Percentiles rank a stretch among this genome's conserved stretches.
These are phyloP conservation scores for Scutellaria baicalensis DNA, from an alignment of 257 asterid species.

Conservation along the genomic window DNA sequence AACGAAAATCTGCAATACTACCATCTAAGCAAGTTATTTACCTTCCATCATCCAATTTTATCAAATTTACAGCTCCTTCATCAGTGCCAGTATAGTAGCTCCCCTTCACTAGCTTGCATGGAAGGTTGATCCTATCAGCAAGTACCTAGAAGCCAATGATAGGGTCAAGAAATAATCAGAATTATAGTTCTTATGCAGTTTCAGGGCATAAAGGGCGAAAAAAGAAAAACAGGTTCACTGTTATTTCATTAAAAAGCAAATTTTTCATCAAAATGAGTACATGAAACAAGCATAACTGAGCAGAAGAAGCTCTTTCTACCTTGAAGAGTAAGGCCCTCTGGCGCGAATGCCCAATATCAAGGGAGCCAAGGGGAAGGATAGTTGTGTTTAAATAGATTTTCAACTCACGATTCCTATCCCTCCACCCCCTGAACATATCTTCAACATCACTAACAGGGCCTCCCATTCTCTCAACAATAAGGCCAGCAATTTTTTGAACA, in stretches of 20 bases:
- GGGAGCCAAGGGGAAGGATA: conserved; percentile 82
- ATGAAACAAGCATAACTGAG: conserved; percentile 7
- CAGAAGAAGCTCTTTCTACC: conserved; percentile 46
- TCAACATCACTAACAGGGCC: conserved; percentile 92
- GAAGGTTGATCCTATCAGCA: conserved; percentile 87
- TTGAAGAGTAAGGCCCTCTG: conserved; percentile 96
- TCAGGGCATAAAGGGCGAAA: not conserved
- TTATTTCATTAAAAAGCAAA: not conserved
- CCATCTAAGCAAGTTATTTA: conserved; percentile 13
- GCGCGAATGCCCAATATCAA: conserved; percentile 95
- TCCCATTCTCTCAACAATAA: conserved; percentile 84
- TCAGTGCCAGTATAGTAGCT: conserved; percentile 98
- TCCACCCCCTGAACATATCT: conserved; percentile 81
- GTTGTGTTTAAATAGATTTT: conserved; percentile 39
- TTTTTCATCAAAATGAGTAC: not conserved
- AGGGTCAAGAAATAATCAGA: conserved; percentile 13
- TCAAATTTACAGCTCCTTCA: conserved; percentile 96
- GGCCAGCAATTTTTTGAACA: conserved; percentile 74
- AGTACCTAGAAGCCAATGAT: conserved; percentile 66
- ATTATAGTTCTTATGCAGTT: not conserved
- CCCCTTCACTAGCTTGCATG: conserved; percentile 94
- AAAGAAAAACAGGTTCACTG: not conserved
- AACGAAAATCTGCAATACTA: not conserved
- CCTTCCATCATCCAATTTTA: conserved; percentile 91
- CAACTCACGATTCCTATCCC: conserved; percentile 61